Base-by-base conservation (phyloP, 257 asterid genomes). In the Catharanthus roseus region DNA sequence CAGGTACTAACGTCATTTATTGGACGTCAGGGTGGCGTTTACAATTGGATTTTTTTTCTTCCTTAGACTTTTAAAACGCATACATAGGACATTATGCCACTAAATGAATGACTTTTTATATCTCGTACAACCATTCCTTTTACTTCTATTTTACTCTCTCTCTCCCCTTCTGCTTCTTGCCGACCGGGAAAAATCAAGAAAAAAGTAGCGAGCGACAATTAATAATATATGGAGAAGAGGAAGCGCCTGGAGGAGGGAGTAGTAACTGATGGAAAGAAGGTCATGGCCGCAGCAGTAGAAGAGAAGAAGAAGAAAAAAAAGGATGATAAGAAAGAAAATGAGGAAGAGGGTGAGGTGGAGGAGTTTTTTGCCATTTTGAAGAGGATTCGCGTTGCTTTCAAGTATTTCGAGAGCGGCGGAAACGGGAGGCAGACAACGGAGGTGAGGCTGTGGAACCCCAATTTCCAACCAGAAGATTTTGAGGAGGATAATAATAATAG, bases 311-410 rank as follows among this genome's bases (percentile, higher is more conserved):
- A 64, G 7, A 3, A 39, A 41, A 50, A 77, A 58, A 75, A 56
- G 33, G 62, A 60, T 50, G 29, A 78, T 84, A 23, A 86, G n/a
- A 47, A 13, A 65, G 81, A 67, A 54, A 85, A 77, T 60, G 90
- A 82, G 54, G 60, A 77, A 26, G 92, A 85, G 29, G 86, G 84
- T 56, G 92, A 88, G 74, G 95, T 88, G 79, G 95, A 86, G 42
- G 92, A 85, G 71, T 86, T 88, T 75, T 88, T 77, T 60, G 81
- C 85, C 11, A 86, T 86, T 13, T 61, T 86, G 13, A 81, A 74
- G 69, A 83, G 90, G 80, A 85, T 84, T 68, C 78, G 75, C 47
- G 78, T 67, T 39, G 92, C 90, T 39, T 75, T 81, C 2, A 79
- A 85, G 77, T 88, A 88, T 68, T 82, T 88, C 31, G 38, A 85